A percentile compares a stretch with the other conserved stretches of the same genome.
Evolutionary conservation across 495 filamentous ascomycete genomes (phyloP).

Genomic region (Entonaema liquescens): DNA sequence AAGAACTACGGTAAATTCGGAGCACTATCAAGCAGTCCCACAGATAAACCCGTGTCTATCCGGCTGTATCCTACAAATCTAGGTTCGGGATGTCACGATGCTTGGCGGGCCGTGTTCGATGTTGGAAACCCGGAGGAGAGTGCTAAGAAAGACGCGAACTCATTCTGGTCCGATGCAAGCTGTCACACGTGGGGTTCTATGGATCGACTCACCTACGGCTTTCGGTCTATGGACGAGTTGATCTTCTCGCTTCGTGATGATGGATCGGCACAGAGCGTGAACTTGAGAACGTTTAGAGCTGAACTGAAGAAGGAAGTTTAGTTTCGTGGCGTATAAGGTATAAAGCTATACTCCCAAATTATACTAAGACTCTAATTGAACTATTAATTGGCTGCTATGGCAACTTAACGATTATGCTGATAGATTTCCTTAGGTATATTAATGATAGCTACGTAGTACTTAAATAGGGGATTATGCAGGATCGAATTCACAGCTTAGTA

Average conservation of each 20-base stretch:
- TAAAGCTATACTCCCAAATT: too few species aligned
- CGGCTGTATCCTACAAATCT: constrained; percentile 48
- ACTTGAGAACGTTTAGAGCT: constrained; percentile 28
- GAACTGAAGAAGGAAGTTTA: constrained; percentile 16
- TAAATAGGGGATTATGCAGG: too few species aligned
- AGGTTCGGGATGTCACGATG: constrained; percentile 18
- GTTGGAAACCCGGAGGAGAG: constrained; percentile 36
- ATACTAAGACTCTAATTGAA: too few species aligned
- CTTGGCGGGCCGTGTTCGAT: constrained; percentile 46
- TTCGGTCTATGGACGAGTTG: constrained; percentile 44
- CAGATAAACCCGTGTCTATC: constrained; percentile 23
- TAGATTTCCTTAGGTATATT: too few species aligned
- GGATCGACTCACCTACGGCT: constrained; percentile 47
- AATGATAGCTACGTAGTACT: too few species aligned
- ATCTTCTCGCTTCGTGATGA: constrained; percentile 24
- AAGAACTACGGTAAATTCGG: constrained; percentile 43
- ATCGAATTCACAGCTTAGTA: too few species aligned
- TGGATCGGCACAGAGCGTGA: constrained; percentile 14
- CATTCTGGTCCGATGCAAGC: constrained; percentile 39
- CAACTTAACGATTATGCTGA: not conserved
- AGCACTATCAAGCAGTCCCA: constrained; percentile 33
- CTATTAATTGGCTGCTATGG: too few species aligned
- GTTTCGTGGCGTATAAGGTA: too few species aligned
- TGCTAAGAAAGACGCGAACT: constrained; percentile 34
- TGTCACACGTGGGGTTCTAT: constrained; percentile 48